Conservation (phyloP, 176 grass and related monocot species). For the Carex myosuroides region DNA sequence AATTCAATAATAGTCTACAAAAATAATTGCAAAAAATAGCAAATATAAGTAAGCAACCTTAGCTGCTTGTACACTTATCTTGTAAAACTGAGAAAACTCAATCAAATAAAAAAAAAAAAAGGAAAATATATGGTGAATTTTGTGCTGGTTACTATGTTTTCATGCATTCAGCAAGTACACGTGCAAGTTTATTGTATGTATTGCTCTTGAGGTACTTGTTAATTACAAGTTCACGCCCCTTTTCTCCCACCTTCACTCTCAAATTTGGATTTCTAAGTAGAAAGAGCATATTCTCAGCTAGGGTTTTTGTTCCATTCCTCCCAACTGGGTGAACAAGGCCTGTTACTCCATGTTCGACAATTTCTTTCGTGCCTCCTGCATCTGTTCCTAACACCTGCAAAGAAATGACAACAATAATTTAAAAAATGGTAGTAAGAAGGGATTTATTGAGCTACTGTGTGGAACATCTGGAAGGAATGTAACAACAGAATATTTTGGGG, state of each 20-base stretch:
- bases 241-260: slow-evolving; percentile 33
- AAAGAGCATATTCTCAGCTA: slow-evolving; percentile 38
- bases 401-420: neutral
- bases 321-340: slow-evolving; percentile 42
- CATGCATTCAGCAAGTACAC: slow-evolving; percentile 35
- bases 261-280: slow-evolving; percentile 28
- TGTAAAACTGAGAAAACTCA: neutral
- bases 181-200: slow-evolving; percentile 30
- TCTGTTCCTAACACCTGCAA: slow-evolving; percentile 42
- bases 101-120: neutral
- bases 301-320: slow-evolving; percentile 15
- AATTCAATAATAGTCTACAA: neutral
- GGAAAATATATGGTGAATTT: neutral
- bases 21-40: neutral
- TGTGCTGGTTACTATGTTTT: slow-evolving; percentile 18
- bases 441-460: neutral
- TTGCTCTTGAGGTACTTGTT: slow-evolving; percentile 41
- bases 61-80: neutral
- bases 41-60: neutral
- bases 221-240: slow-evolving; percentile 34
- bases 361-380: slow-evolving; percentile 41
- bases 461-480: neutral
- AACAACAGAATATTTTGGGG: neutral
- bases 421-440: neutral
- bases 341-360: slow-evolving; percentile 29